A percentile compares a stretch with the other conserved stretches of the same genome.
Conservation (phyloP, 2,329 filamentous ascomycete genomes). For the Fusarium sp. region DNA sequence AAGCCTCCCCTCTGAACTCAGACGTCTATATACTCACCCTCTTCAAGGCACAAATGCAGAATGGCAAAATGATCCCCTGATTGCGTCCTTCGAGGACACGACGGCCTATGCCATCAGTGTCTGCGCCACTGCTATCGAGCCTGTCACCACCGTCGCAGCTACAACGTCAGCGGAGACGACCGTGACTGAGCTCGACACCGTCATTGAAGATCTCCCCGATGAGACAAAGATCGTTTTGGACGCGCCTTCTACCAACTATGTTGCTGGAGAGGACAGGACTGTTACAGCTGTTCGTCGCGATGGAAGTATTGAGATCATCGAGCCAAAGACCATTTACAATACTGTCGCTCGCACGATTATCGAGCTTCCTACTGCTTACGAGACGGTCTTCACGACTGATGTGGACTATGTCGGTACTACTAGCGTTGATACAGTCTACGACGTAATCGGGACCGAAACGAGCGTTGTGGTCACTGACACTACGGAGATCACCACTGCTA, state of each 20-base stretch:
- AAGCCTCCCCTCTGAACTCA: neutral
- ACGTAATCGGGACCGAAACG: neutral
- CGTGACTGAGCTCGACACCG: neutral
- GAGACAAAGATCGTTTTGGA: constrained; percentile 8
- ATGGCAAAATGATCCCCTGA: constrained; percentile 26
- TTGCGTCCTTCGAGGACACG: neutral
- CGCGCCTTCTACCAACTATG: constrained; percentile 3
- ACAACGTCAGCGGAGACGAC: neutral
- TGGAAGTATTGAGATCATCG: neutral
- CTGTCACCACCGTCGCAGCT: constrained; percentile 11
- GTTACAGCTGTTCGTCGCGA: constrained; percentile 12
- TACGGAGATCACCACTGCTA: constrained; percentile 5
- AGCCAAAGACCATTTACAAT: constrained; percentile 5
- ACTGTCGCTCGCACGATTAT: constrained; percentile 6
- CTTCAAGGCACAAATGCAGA: neutral
- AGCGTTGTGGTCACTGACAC: constrained; percentile 6
- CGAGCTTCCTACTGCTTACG: constrained; percentile 6
- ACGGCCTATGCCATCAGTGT: constrained; percentile 6
- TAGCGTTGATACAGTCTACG: constrained; percentile 6
- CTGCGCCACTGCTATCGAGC: constrained; percentile 20
- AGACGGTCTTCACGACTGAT: constrained; percentile 9
- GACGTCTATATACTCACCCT: neutral
- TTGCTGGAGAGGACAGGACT: constrained; percentile 1
- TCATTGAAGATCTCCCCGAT: neutral
- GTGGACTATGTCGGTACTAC: constrained; percentile 15